These are phyloP conservation scores for Mallotus repandus DNA, from an alignment of 441 rosid species.

Conservation along the genomic window DNA sequence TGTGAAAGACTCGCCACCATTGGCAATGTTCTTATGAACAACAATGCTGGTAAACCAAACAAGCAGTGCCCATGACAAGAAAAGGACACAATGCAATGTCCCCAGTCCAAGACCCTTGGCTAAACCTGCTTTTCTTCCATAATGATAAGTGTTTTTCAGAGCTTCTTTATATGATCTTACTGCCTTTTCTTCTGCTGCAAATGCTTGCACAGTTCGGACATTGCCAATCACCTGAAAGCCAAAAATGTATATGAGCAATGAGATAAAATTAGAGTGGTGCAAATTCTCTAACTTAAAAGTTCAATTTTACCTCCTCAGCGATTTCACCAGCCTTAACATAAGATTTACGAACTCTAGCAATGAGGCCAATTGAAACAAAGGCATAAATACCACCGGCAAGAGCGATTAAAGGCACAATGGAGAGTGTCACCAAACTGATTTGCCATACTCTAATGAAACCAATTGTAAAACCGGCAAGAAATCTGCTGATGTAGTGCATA, in stretches of 20 bases:
- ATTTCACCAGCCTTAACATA: constrained; percentile 94
- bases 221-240: constrained; percentile 72
- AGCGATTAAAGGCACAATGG: constrained; percentile 92
- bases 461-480: constrained; percentile 74
- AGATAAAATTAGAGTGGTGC: background rate
- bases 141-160: constrained; percentile 58
- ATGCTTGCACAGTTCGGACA: constrained; percentile 95
- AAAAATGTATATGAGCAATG: background rate
- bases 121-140: constrained; percentile 81
- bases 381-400: constrained; percentile 93
- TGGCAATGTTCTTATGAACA: constrained; percentile 76
- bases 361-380: constrained; percentile 78
- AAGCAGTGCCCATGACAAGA: constrained; percentile 93
- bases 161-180: constrained; percentile 69
- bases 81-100: constrained; percentile 75
- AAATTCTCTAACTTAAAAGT: background rate
- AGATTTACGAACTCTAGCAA: constrained; percentile 72
- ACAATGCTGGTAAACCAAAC: constrained; percentile 89
- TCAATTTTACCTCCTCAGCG: constrained; percentile 75
- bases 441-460: constrained; percentile 92
- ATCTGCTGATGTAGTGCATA: constrained; percentile 90
- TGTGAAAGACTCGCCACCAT: constrained; percentile 95
- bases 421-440: constrained; percentile 87
- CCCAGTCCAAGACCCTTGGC: constrained; percentile 92
- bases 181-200: constrained; percentile 86